Conservation (phyloP, 1,284 basidiomycete species). For the Heterobasidion irregulare region DNA sequence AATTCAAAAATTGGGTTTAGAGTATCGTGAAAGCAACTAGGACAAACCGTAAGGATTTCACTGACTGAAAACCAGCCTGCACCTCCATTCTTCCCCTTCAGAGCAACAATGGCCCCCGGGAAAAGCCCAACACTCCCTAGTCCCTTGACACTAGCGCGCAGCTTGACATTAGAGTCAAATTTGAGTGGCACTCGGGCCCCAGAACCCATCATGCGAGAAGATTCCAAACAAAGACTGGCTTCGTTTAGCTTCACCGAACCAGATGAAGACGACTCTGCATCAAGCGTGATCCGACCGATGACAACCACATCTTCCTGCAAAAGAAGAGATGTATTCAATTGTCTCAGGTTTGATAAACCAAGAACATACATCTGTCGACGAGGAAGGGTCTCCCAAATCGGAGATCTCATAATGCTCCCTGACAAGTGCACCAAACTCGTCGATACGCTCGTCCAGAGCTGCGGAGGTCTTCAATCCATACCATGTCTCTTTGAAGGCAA, state of each 20-base stretch:
- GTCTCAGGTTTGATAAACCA: background rate
- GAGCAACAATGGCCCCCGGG: slow-evolving; percentile 81
- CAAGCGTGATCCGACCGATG: slow-evolving; percentile 77
- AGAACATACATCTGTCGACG: slow-evolving; percentile 56
- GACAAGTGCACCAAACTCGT: slow-evolving; percentile 72
- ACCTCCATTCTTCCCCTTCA: slow-evolving; percentile 90
- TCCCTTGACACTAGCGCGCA: slow-evolving; percentile 58
- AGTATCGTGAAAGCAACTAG: slow-evolving; percentile 10
- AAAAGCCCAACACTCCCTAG: slow-evolving; percentile 74
- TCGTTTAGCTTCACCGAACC: slow-evolving; percentile 66
- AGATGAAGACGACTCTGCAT: slow-evolving; percentile 45
- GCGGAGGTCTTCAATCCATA: background rate
- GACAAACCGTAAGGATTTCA: slow-evolving; percentile 70
- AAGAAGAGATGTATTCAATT: slow-evolving; percentile 3
- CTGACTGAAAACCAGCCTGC: slow-evolving; percentile 80
- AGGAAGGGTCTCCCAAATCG: slow-evolving; percentile 71
- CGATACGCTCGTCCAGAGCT: slow-evolving; percentile 81
- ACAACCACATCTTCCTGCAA: slow-evolving; percentile 64
- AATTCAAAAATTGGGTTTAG: slow-evolving; percentile 21
- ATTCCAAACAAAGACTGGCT: slow-evolving; percentile 68
- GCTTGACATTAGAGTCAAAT: slow-evolving; percentile 58
- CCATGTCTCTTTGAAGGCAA: background rate
- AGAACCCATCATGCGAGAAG: slow-evolving; percentile 70
- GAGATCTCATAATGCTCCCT: slow-evolving; percentile 61
- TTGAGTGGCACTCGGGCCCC: slow-evolving; percentile 67